Conservation (phyloP, 345 rosid genomes). For the Bruguiera parviflora region DNA sequence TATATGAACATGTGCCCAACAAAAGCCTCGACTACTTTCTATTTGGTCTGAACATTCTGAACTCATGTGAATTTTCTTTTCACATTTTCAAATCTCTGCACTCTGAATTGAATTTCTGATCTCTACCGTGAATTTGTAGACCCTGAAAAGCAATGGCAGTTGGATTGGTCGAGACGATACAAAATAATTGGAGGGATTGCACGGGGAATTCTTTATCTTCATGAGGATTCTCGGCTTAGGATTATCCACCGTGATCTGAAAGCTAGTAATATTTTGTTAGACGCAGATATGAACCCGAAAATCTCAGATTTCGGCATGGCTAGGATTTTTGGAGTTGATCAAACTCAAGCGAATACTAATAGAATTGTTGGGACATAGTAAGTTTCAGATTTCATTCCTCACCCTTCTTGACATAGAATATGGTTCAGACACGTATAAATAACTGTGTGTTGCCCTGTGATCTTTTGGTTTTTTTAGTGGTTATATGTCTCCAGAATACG, state of each 20-base stretch:
- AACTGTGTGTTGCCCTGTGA: too few species aligned
- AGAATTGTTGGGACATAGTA: slow-evolving; percentile 26
- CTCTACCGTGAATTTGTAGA: slow-evolving; percentile 5
- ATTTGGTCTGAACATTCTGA: slow-evolving; percentile 23
- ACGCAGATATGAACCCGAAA: slow-evolving; percentile 23
- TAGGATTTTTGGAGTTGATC: slow-evolving; percentile 23
- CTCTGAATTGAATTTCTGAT: neutral
- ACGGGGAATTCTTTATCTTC: slow-evolving; percentile 27
- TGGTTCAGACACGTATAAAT: too few species aligned
- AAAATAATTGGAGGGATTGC: slow-evolving; percentile 22
- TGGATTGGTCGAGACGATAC: slow-evolving; percentile 22
- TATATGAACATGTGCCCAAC: slow-evolving; percentile 49
- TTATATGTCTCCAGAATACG: slow-evolving; percentile 24
- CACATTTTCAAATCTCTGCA: too few species aligned
- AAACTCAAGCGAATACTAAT: slow-evolving; percentile 20
- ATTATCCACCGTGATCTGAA: slow-evolving; percentile 28
- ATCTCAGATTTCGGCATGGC: slow-evolving; percentile 32
- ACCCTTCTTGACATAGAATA: too few species aligned
- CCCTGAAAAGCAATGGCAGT: neutral
- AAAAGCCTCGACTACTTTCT: slow-evolving; percentile 42
- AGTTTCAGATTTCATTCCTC: neutral
- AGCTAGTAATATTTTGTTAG: slow-evolving; percentile 24
- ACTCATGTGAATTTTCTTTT: neutral
- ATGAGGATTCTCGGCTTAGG: slow-evolving; percentile 17
- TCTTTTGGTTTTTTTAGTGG: slow-evolving; percentile 1